Conservation (phyloP, 495 filamentous ascomycete species). For the Annulohypoxylon stygium region DNA sequence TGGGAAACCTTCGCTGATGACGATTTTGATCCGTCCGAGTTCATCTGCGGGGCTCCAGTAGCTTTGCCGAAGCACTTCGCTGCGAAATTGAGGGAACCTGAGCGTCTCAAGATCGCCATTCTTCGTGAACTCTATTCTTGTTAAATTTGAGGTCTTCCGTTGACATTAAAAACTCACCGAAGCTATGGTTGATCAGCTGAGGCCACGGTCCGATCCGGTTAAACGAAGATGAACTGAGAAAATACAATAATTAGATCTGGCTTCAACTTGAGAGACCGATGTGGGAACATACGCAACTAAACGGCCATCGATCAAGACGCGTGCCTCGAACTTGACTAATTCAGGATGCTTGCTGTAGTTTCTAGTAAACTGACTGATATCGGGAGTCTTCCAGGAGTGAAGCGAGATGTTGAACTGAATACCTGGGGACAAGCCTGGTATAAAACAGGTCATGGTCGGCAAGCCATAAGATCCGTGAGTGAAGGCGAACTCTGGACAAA, state of each 20-base stretch:
- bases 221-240: slow-evolving; percentile 66
- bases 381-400: slow-evolving; percentile 81
- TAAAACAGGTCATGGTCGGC: slow-evolving; percentile 81
- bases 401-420: slow-evolving; percentile 81
- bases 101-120: slow-evolving; percentile 73
- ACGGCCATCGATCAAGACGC: slow-evolving; percentile 78
- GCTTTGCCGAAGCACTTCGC: slow-evolving; percentile 75
- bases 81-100: slow-evolving; percentile 80
- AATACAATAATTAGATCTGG: slow-evolving; percentile 7
- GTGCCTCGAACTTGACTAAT: slow-evolving; percentile 73
- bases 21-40: slow-evolving; percentile 79
- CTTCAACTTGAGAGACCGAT: background rate
- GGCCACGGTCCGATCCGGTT: slow-evolving; percentile 71
- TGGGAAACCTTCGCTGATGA: slow-evolving; percentile 80
- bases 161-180: slow-evolving; percentile 53
- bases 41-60: slow-evolving; percentile 80
- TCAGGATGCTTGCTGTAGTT: slow-evolving; percentile 72
- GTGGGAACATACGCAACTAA: slow-evolving; percentile 69
- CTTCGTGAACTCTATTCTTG: slow-evolving; percentile 68
- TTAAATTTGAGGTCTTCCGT: background rate
- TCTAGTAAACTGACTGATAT: slow-evolving; percentile 70
- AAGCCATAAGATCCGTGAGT: slow-evolving; percentile 61
- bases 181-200: slow-evolving; percentile 63
- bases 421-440: slow-evolving; percentile 73
- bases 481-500: slow-evolving; percentile 55